Evolutionary conservation across 805 yeast genomes (phyloP), one percentile per base, ranked within the genome.

Genomic region (Cyberlindnera xishuangbannaensis): DNA sequence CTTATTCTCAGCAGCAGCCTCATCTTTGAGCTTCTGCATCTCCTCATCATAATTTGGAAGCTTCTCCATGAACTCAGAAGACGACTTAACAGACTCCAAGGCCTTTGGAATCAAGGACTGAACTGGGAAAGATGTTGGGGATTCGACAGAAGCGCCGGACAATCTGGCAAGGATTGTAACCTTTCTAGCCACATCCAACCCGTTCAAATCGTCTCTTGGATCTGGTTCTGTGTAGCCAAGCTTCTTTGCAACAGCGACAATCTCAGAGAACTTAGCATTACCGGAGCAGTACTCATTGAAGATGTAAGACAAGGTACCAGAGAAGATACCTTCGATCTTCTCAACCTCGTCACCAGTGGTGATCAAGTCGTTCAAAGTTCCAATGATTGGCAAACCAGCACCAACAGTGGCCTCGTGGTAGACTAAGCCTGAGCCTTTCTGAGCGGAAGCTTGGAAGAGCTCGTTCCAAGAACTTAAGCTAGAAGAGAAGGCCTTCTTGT

Each of bases 331-430:
- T 63, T 92, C 97, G 45, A 92, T 82, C 58, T 78, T 83, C 50
- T 78, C 81, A 45, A 92, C 76, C 64, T 86, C 77, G 61, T 92
- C 99, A 45, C 98, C 98, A 34, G 98, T 92, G 41, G 76, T 73
- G 27, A 92, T 70, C 62, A 90, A 71, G 58, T 92, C 98, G 55
- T 78, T 83, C 53, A 92, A 67, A 32, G 96, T 83, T 30, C 86
- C 80, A 50, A 92, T 79, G 42, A 92, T 77, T 40, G 99, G 99
- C 58, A 92, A 71, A 37, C 97, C 99, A 27, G 99, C 99, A 55
- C 97, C 97, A 39, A 92, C 97, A 7, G 97, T 86, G 31, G 98
- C 95, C 69, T 92, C 99, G 56, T 92, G 98, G 69, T 87, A 90
- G 28, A 87, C 95, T 43, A 90, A 69, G 31, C 78, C 78, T 28